Conservation (phyloP, 2,329 filamentous ascomycete species). For the Teratosphaeriaceae sp. region DNA sequence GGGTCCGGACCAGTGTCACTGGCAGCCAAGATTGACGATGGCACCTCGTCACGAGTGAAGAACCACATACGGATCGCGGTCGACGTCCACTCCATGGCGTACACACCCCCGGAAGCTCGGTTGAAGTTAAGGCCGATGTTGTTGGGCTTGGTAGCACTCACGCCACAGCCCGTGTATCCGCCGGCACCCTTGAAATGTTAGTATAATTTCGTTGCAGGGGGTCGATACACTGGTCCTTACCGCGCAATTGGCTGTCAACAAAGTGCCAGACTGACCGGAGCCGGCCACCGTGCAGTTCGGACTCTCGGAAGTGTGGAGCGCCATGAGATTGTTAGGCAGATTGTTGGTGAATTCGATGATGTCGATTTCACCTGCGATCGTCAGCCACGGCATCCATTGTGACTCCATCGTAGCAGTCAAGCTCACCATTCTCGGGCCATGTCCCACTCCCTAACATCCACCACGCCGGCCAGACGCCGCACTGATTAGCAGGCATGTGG, state of each 20-base stretch:
- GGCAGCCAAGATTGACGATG: slow-evolving; percentile 47
- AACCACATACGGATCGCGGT: slow-evolving; percentile 70
- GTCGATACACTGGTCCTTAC: slow-evolving; percentile 25
- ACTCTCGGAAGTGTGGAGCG: slow-evolving; percentile 33
- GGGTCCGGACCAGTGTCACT: slow-evolving; percentile 50
- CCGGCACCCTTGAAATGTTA: slow-evolving; percentile 29
- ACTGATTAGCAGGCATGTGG: slow-evolving; percentile 42
- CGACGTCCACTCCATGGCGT: slow-evolving; percentile 58
- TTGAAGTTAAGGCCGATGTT: slow-evolving; percentile 46
- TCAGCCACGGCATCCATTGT: no score
- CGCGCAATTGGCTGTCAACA: slow-evolving; percentile 47
- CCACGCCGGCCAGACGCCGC: slow-evolving; percentile 30
- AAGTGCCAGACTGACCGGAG: slow-evolving; percentile 35
- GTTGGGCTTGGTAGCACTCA: slow-evolving; percentile 11
- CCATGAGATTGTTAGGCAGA: slow-evolving; percentile 20
- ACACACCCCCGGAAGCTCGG: slow-evolving; percentile 36
- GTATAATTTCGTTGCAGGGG: not conserved
- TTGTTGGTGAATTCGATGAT: slow-evolving; percentile 39
- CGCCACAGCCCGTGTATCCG: slow-evolving; percentile 33
- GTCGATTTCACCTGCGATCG: slow-evolving; percentile 38
- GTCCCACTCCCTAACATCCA: slow-evolving; percentile 33
- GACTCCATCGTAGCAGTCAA: no score
- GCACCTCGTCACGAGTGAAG: slow-evolving; percentile 62
- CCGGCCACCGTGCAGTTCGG: slow-evolving; percentile 34
- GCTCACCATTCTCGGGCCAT: slow-evolving; percentile 33